Evolutionary conservation across 257 asterid species (phyloP).

Genomic region (Cinchona pubescens): DNA sequence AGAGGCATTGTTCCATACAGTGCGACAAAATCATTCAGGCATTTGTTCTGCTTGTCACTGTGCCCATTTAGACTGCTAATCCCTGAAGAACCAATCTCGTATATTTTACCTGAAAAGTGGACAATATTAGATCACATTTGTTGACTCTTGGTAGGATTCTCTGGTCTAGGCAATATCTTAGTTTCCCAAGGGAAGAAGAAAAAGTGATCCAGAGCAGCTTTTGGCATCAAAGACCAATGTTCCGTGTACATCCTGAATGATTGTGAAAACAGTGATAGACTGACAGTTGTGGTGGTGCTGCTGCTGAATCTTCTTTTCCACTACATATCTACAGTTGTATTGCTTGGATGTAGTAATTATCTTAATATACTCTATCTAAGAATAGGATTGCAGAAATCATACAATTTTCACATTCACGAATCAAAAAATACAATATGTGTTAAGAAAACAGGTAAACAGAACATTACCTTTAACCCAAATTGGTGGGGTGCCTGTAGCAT

Average conservation of each 20-base stretch:
- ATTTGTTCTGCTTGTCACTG: constrained; percentile 37
- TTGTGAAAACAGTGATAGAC: not conserved
- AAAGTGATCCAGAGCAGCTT: not conserved
- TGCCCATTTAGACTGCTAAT: constrained; percentile 46
- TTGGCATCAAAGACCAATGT: not conserved
- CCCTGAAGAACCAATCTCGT: constrained; percentile 57
- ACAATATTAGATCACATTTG: not conserved
- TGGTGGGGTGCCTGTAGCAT: constrained; percentile 52
- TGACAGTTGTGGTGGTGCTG: not conserved
- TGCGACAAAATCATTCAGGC: constrained; percentile 47
- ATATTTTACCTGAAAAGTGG: constrained; percentile 45
- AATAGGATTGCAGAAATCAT: not conserved
- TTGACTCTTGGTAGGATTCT: too few species aligned
- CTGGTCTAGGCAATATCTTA: not conserved
- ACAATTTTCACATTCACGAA: not conserved
- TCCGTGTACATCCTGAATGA: not conserved
- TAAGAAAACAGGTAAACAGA: not conserved
- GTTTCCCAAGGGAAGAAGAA: not conserved
- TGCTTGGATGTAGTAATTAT: not conserved
- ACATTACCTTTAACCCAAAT: constrained; percentile 55
- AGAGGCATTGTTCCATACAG: constrained; percentile 56
- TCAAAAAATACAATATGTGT: not conserved
- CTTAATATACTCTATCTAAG: not conserved
- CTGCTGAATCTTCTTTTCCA: not conserved
- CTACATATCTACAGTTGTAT: not conserved